Base-by-base conservation (phyloP, 768 basidiomycete species). In the Pulveroboletus sp. region DNA sequence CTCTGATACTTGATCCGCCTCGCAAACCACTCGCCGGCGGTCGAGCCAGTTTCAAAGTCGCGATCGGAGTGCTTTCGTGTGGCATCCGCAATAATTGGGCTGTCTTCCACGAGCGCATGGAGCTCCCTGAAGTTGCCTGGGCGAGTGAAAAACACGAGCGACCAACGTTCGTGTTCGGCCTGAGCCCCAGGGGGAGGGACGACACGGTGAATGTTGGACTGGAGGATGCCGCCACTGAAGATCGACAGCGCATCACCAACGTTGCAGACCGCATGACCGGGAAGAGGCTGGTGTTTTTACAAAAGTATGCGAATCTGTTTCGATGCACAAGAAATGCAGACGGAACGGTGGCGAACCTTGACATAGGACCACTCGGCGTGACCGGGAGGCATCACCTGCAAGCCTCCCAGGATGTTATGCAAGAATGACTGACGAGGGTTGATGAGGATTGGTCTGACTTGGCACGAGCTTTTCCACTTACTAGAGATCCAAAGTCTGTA, bases 401-500 rank as follows among this genome's bases (percentile, higher is more conserved):
- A 69, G 0, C 86, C 86, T 4, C 86, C 85, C 0, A 86, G 75
- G 2, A 74, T 75, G 60, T 86, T 87, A 58, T 86, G 82, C 49
- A 88, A 68, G 69, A 86, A 80, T 0, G 82, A 81, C 79, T 83
- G 50, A 31, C 14, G 17, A 17, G 21, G 21, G 21, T 21, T 21
- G 21, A 21, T 21, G 21, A 21, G 21, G 18, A n/a, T 8, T 21
- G 11, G 14, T 27, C 4, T 18, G 4, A 9, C 6, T 9, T 18
- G 26, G 28, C 8, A 28, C 8, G 14, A 5, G 40, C 21, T 4
- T 15, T 8, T 37, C 11, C 8, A 38, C 77, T 59, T 55, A 83
- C 83, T 49, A 86, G 61, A n/a, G 80, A 81, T 21, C 84, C 83
- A 54, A 86, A 86, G 63, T 86, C 85, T 3, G 84, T 85, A 60